Evolutionary conservation across 2,329 filamentous ascomycete genomes (phyloP).

Genomic region (Dothideomycetidae sp.): DNA sequence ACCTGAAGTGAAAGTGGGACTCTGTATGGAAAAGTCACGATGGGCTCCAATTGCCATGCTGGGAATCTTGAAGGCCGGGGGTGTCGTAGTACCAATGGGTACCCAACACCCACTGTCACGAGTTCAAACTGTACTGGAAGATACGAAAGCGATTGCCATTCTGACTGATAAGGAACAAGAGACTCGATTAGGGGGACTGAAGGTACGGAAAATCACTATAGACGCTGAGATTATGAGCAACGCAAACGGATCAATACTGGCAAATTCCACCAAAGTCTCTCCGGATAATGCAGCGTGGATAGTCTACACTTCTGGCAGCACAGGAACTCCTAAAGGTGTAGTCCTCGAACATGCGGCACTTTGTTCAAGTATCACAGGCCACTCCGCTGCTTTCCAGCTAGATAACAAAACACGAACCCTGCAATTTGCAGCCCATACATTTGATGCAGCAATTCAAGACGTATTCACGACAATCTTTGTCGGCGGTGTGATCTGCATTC

Average conservation of each 20-base stretch:
- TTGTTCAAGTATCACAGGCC: constrained; percentile 36
- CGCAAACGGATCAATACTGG: no score
- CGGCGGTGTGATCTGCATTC: constrained; percentile 21
- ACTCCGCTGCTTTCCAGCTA: constrained; percentile 12
- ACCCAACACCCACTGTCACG: constrained; percentile 16
- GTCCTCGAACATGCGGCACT: constrained; percentile 35
- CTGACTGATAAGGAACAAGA: constrained; percentile 9
- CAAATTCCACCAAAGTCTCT: background rate
- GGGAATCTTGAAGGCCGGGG: constrained; percentile 20
- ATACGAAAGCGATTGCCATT: constrained; percentile 13
- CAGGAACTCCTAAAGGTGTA: constrained; percentile 18
- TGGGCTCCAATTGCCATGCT: constrained; percentile 18
- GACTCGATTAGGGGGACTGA: background rate
- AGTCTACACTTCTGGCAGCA: constrained; percentile 16
- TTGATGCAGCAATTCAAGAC: constrained; percentile 11
- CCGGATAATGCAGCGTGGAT: background rate
- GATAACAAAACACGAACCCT: constrained; percentile 6
- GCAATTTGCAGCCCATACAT: constrained; percentile 11
- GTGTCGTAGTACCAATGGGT: constrained; percentile 18
- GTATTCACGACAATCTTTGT: constrained; percentile 10
- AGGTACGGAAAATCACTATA: background rate
- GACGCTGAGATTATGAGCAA: background rate
- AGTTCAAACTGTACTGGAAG: constrained; percentile 16
- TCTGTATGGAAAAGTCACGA: constrained; percentile 18
- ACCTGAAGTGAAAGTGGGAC: constrained; percentile 12